These are phyloP conservation scores for Wallacemonas sp. DNA, from an alignment of 208 protist species.

Conservation along the genomic window DNA sequence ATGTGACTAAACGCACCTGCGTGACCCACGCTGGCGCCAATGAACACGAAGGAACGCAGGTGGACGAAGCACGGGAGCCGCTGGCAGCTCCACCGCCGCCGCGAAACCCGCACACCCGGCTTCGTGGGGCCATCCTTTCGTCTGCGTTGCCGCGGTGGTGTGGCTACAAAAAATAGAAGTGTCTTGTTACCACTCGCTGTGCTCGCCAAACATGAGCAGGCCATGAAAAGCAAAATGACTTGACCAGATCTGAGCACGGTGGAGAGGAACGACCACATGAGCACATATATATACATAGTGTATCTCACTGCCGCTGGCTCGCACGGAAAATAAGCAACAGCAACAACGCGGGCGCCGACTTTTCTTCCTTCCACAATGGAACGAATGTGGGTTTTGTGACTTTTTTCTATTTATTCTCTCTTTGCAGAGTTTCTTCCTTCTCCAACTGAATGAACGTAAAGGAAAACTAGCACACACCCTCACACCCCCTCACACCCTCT, in stretches of 20 bases:
- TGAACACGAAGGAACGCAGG: no score
- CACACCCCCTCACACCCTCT: background rate
- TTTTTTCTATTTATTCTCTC: conserved; percentile 16
- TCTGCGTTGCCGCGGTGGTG: no score
- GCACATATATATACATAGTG: background rate
- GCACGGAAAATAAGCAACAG: background rate
- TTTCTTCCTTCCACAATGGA: no score
- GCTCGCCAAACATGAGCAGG: no score
- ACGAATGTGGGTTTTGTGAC: background rate
- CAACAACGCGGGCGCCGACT: background rate
- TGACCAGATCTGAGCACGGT: background rate
- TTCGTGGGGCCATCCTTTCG: no score
- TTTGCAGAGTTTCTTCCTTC: conserved; percentile 1
- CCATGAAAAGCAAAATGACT: background rate
- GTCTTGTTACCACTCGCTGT: no score
- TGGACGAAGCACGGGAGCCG: no score
- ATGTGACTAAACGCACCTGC: no score
- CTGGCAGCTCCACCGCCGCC: no score
- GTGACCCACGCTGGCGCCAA: no score
- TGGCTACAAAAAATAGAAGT: no score
- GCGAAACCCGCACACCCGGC: no score
- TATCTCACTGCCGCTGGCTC: background rate
- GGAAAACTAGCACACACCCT: background rate
- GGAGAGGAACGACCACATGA: background rate
- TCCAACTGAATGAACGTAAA: background rate